Evolutionary conservation across 495 filamentous ascomycete species (phyloP).

Genomic region (Penicillium longicatenatum): DNA sequence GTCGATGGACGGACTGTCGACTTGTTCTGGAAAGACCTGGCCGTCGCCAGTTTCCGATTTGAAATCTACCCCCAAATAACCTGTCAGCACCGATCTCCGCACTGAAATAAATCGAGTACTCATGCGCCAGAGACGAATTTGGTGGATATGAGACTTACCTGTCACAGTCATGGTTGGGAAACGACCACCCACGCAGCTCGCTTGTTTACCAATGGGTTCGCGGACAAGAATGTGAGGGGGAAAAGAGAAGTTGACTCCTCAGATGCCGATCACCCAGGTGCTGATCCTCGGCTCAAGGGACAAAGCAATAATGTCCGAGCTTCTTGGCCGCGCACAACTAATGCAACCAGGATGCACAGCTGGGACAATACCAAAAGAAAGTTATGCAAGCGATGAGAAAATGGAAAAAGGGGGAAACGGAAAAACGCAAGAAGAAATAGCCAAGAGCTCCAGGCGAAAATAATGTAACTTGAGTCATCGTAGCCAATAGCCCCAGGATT

Average conservation of each 20-base stretch:
- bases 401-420: background rate
- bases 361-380: background rate
- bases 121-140: background rate
- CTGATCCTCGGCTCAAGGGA: background rate
- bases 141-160: background rate
- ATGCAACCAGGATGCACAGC: background rate
- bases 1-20: conserved; percentile 10
- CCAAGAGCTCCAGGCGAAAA: background rate
- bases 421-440: background rate
- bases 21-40: conserved; percentile 18
- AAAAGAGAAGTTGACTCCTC: background rate
- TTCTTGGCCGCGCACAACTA: background rate
- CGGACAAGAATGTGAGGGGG: background rate
- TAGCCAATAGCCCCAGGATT: background rate
- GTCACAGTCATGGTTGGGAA: background rate
- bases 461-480: background rate
- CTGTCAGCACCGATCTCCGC: conserved; percentile 15
- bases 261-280: background rate
- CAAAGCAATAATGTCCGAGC: conserved; percentile 1
- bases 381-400: background rate
- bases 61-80: conserved; percentile 20
- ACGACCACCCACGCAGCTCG: background rate
- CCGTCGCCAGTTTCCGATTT: conserved; percentile 30
- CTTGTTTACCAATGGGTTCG: background rate
- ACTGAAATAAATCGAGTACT: background rate